Percentiles rank a stretch among this genome's conserved stretches.
phyloP scores from a whole-genome alignment of 1,284 basidiomycete genomes.

The Cutaneotrichosporon cyanovorans region DNA sequence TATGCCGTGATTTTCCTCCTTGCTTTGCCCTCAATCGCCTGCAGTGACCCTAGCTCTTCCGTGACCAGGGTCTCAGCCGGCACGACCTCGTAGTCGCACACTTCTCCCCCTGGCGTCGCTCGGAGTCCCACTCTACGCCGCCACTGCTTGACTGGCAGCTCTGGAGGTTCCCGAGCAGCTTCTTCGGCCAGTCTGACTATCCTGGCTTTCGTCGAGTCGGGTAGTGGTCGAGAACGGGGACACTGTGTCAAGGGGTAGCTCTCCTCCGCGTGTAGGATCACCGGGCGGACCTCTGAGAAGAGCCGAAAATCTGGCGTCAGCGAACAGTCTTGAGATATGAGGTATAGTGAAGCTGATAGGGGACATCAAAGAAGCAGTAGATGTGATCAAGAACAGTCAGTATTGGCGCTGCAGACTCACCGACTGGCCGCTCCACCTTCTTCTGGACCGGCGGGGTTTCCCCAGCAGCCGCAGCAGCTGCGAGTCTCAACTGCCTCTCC shows the following conservation, averaged over 20 bases:
- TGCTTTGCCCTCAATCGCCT: no score
- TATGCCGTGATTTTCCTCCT: no score
- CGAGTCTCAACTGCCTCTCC: constrained; percentile 21
- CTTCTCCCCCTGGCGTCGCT: no score
- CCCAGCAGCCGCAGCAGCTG: constrained; percentile 6
- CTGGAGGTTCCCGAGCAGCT: background rate
- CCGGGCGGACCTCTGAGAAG: constrained; percentile 23
- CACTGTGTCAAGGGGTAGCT: constrained; percentile 16
- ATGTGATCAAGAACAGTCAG: no score
- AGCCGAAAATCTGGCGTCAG: constrained; percentile 25
- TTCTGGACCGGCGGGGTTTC: constrained; percentile 8
- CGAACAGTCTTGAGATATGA: no score
- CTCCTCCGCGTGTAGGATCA: constrained; percentile 18
- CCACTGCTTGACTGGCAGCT: background rate
- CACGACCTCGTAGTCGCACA: no score
- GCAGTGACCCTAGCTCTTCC: no score
- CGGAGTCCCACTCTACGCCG: no score
- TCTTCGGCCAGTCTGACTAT: constrained; percentile 5
- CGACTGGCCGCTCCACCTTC: constrained; percentile 2
- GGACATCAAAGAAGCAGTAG: no score
- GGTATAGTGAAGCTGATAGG: no score
- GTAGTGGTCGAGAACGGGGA: constrained; percentile 8
- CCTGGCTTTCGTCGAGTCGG: background rate
- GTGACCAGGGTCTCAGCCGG: no score
- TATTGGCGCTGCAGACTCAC: no score